phyloP scores from a whole-genome alignment of 768 basidiomycete genomes.

The Mycena albidolilacea region DNA sequence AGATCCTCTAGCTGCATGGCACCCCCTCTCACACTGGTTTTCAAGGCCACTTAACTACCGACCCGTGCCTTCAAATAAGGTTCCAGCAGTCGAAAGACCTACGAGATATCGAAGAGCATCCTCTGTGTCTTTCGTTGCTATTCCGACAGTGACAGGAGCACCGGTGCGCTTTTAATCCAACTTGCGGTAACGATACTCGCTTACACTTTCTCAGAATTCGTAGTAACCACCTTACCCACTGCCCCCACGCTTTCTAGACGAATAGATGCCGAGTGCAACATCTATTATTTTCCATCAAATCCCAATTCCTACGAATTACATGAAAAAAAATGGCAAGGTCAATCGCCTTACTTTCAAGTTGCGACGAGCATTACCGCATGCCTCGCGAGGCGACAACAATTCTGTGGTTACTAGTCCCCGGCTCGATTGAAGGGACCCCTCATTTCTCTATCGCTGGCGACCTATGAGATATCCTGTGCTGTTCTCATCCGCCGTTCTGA shows the following conservation, averaged over 20 bases:
- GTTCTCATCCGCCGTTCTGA: too few relatives aligned
- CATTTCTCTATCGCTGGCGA: too few relatives aligned
- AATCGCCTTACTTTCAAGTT: too few relatives aligned
- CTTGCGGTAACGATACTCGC: neutral
- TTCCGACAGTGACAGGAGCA: slow-evolving; percentile 12
- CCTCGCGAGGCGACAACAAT: too few relatives aligned
- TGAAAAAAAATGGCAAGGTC: too few relatives aligned
- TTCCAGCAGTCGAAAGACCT: slow-evolving; percentile 30
- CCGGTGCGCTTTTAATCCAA: slow-evolving; percentile 7
- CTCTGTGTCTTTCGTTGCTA: slow-evolving; percentile 34
- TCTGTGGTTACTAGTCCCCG: too few relatives aligned
- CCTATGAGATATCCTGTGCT: too few relatives aligned
- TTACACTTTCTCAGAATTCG: neutral
- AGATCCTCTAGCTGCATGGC: neutral
- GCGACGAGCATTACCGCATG: too few relatives aligned
- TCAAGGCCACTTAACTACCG: neutral
- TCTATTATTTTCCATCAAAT: neutral
- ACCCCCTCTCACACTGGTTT: neutral
- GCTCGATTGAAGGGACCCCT: too few relatives aligned
- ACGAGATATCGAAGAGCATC: slow-evolving; percentile 36
- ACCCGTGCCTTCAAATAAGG: slow-evolving; percentile 17
- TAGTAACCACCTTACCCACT: neutral
- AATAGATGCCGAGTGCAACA: neutral
- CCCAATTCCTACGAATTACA: too few relatives aligned
- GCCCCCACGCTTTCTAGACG: slow-evolving; percentile 2